Percentiles rank a stretch among this genome's conserved stretches.
Conservation (phyloP, 2,329 filamentous ascomycete species). For the Pseudogymnoascus destructans region DNA sequence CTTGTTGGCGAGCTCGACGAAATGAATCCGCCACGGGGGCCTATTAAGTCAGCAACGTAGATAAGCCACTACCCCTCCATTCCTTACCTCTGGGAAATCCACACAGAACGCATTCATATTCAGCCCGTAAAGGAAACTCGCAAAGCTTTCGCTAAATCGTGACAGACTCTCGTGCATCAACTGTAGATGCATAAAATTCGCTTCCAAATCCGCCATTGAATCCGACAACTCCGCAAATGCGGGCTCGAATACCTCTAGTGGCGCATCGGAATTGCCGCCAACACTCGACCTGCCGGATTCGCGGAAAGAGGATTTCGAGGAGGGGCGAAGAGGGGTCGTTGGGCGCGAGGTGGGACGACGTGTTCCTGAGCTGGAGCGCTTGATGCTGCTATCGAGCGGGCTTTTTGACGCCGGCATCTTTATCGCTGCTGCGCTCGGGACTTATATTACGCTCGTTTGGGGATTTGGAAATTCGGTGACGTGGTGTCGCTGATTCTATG, state of each 20-base stretch:
- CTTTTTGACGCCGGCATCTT: slow-evolving; percentile 21
- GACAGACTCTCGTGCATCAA: slow-evolving; percentile 90
- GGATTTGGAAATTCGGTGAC: background rate
- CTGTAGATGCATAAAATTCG: slow-evolving; percentile 95
- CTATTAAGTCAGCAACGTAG: slow-evolving; percentile 30
- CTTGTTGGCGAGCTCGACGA: slow-evolving; percentile 46
- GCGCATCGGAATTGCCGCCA: slow-evolving; percentile 43
- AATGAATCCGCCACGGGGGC: slow-evolving; percentile 79
- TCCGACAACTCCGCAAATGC: slow-evolving; percentile 89
- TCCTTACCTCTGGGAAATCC: slow-evolving; percentile 77
- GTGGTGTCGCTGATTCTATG: background rate
- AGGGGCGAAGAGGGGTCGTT: slow-evolving; percentile 82
- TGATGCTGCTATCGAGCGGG: slow-evolving; percentile 20
- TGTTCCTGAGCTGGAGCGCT: slow-evolving; percentile 20
- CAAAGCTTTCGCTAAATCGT: slow-evolving; percentile 91
- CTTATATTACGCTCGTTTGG: no score
- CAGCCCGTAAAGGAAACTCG: slow-evolving; percentile 84
- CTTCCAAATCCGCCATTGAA: slow-evolving; percentile 87
- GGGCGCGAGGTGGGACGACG: slow-evolving; percentile 40
- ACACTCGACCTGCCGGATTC: slow-evolving; percentile 49
- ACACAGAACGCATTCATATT: slow-evolving; percentile 99
- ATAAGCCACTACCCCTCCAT: background rate
- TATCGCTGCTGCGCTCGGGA: background rate
- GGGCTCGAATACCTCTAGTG: slow-evolving; percentile 73
- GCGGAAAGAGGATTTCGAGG: slow-evolving; percentile 78